Percentiles rank a stretch among this genome's conserved stretches.
phyloP scores from a whole-genome alignment of 2,329 filamentous ascomycete genomes.

The Mariannaea sp. region DNA sequence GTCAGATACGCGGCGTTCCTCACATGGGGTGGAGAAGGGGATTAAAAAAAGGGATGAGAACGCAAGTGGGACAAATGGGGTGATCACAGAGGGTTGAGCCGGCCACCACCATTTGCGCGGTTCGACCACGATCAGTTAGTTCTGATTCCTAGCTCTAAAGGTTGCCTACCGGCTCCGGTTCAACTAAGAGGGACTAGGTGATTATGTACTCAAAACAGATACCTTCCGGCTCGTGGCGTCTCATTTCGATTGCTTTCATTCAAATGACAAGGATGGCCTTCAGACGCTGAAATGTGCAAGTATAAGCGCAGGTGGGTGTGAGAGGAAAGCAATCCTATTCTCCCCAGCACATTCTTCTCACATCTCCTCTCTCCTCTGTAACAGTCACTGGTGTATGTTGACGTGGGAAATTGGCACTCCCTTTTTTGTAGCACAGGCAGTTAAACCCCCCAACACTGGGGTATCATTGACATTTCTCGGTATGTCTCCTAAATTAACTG shows the following conservation, averaged over 20 bases:
- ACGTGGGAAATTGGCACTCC: slow-evolving; percentile 23
- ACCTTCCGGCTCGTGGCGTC: too few relatives aligned
- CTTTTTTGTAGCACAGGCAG: slow-evolving; percentile 1
- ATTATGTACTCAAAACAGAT: background rate
- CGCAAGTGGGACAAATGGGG: background rate
- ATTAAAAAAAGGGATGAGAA: background rate
- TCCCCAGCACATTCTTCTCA: background rate
- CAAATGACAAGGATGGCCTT: background rate
- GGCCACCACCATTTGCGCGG: background rate
- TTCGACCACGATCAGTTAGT: background rate
- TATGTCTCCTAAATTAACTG: background rate
- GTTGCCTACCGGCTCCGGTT: background rate
- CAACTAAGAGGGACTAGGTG: background rate
- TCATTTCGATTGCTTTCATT: background rate
- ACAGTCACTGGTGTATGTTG: background rate
- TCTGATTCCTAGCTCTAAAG: background rate
- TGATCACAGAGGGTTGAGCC: background rate
- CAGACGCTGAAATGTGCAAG: too few relatives aligned
- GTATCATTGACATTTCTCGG: slow-evolving; percentile 18
- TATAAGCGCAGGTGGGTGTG: too few relatives aligned
- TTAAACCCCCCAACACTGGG: slow-evolving; percentile 12
- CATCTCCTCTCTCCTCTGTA: background rate
- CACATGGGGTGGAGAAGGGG: background rate
- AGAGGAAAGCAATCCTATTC: background rate
- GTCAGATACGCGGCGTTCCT: background rate